These are phyloP conservation scores for Mesostigma viride DNA, from an alignment of 139 green algal genomes.

Conservation along the genomic window DNA sequence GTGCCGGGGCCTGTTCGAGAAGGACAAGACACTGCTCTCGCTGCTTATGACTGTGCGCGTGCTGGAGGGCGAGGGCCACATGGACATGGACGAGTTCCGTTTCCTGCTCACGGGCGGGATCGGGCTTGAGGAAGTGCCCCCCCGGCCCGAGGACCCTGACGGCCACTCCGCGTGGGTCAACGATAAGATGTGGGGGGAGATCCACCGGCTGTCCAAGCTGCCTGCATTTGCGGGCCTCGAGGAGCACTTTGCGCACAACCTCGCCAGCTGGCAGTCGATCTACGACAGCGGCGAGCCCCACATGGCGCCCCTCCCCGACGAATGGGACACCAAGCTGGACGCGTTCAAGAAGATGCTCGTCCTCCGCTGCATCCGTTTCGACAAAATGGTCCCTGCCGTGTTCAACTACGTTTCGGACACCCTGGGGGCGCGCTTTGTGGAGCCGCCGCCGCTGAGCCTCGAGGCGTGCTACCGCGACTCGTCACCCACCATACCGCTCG, in stretches of 20 bases:
- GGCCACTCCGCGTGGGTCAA: conserved; percentile 36
- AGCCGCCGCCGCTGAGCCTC: conserved; percentile 63
- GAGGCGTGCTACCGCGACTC: conserved; percentile 61
- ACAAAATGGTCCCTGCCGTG: conserved; percentile 48
- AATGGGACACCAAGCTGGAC: conserved; percentile 41
- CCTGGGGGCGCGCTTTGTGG: conserved; percentile 56
- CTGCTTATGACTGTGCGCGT: conserved; percentile 53
- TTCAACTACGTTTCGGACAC: conserved; percentile 42
- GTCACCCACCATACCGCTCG: conserved; percentile 44
- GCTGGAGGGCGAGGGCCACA: conserved; percentile 38
- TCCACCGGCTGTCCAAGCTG: conserved; percentile 16
- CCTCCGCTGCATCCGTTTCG: conserved; percentile 46
- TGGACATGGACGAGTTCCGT: conserved; percentile 26
- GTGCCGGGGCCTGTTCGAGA: conserved; percentile 62
- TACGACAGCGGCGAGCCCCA: conserved; percentile 37
- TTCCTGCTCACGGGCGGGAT: conserved; percentile 42
- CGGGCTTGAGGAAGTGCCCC: conserved; percentile 38
- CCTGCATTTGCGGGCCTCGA: conserved; percentile 22
- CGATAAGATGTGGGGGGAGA: conserved; percentile 25
- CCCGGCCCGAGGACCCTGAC: conserved; percentile 42
- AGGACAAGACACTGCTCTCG: conserved; percentile 68
- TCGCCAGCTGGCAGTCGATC: conserved; percentile 22
- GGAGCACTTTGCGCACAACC: conserved; percentile 11
- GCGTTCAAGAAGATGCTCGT: conserved; percentile 45
- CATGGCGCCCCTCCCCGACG: conserved; percentile 36